Percentiles rank a stretch among this genome's conserved stretches.
These are phyloP conservation scores for Allantophomopsis cytisporea DNA, from an alignment of 2,329 filamentous ascomycete species.

Conservation along the genomic window DNA sequence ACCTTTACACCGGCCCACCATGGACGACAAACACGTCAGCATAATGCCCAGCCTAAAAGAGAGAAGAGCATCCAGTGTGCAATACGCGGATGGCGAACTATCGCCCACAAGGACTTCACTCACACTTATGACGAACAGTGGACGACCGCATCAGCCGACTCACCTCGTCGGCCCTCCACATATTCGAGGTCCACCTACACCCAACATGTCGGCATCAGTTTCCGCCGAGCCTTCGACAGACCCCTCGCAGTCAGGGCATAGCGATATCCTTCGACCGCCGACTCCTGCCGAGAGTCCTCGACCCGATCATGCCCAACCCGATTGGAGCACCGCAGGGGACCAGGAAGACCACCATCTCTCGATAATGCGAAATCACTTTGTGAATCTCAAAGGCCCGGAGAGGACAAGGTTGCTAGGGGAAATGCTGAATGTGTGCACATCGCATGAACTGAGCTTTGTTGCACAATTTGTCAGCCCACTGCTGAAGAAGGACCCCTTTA, in stretches of 20 bases:
- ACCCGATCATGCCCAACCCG: constrained; percentile 14
- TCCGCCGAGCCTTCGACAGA: constrained; percentile 37
- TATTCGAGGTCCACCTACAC: constrained; percentile 47
- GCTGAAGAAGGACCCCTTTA: constrained; percentile 93
- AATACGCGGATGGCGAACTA: constrained; percentile 25
- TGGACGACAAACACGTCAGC: constrained; percentile 9
- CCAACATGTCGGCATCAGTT: constrained; percentile 50
- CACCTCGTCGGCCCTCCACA: constrained; percentile 39
- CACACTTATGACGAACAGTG: constrained; percentile 30
- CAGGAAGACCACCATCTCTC: constrained; percentile 74
- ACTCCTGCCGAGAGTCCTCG: background rate
- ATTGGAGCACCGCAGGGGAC: constrained; percentile 67
- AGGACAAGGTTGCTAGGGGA: constrained; percentile 75
- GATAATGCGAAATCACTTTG: constrained; percentile 69
- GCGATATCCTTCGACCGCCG: background rate
- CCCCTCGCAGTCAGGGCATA: constrained; percentile 8
- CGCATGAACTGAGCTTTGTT: constrained; percentile 88
- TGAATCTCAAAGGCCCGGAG: constrained; percentile 60
- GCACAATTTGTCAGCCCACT: constrained; percentile 90
- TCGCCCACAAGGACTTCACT: constrained; percentile 21
- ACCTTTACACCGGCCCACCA: constrained; percentile 2
- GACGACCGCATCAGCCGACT: constrained; percentile 23
- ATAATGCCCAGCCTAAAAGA: constrained; percentile 39
- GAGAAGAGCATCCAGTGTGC: constrained; percentile 41
- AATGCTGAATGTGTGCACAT: constrained; percentile 86